phyloP scores from a whole-genome alignment of 2,329 filamentous ascomycete genomes.

The Penicillium sp. region DNA sequence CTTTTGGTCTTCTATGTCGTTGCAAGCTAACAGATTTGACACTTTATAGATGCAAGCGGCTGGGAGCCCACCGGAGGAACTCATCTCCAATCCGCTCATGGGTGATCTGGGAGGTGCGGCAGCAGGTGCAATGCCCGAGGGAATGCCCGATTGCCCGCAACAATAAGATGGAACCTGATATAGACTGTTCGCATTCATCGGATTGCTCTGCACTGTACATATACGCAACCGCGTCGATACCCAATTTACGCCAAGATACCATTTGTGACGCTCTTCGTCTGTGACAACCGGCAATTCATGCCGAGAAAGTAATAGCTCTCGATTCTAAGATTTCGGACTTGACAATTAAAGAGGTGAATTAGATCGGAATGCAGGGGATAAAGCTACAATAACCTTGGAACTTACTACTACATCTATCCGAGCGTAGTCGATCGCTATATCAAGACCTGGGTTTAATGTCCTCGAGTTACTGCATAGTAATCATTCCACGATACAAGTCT shows the following conservation, averaged over 20 bases:
- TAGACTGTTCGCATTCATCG: slow-evolving; percentile 18
- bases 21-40: slow-evolving; percentile 15
- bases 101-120: slow-evolving; percentile 80
- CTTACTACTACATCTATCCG: too few species aligned
- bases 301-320: too few species aligned
- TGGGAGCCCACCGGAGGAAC: slow-evolving; percentile 84
- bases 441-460: too few species aligned
- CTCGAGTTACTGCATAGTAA: too few species aligned
- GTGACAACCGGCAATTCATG: neutral
- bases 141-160: slow-evolving; percentile 65
- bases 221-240: slow-evolving; percentile 36
- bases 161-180: slow-evolving; percentile 49
- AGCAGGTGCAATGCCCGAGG: slow-evolving; percentile 59
- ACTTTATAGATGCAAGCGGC: slow-evolving; percentile 88
- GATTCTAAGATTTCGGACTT: too few species aligned
- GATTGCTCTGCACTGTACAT: slow-evolving; percentile 32
- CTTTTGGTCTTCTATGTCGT: neutral
- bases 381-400: too few species aligned
- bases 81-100: slow-evolving; percentile 62
- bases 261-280: neutral
- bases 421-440: too few species aligned
- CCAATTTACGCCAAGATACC: slow-evolving; percentile 27
- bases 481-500: too few species aligned
- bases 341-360: too few species aligned
- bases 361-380: too few species aligned